Percentiles rank a stretch among this genome's conserved stretches.
These are phyloP conservation scores for Xylariales sp. DNA, from an alignment of 2,329 filamentous ascomycete species.

Conservation along the genomic window DNA sequence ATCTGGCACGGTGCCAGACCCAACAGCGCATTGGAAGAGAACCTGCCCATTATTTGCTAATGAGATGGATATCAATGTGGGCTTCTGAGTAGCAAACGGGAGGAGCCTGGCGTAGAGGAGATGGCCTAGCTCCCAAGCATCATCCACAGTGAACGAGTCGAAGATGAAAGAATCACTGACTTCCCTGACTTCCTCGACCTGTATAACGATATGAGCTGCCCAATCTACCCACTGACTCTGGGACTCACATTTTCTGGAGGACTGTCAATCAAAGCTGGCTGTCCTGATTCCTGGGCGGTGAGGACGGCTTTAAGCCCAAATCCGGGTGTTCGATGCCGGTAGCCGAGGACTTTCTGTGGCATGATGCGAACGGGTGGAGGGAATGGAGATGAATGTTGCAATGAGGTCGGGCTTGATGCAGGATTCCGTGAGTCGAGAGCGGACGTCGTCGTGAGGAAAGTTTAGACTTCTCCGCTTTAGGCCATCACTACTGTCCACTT, in stretches of 20 bases:
- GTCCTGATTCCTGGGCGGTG: neutral
- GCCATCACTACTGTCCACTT: too few relatives aligned
- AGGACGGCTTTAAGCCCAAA: neutral
- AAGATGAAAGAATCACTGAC: conserved; percentile 40
- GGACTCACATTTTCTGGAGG: neutral
- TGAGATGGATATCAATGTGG: conserved; percentile 60
- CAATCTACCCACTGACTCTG: too few relatives aligned
- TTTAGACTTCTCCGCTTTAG: too few relatives aligned
- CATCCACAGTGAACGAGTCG: conserved; percentile 54
- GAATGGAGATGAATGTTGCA: too few relatives aligned
- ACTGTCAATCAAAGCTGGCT: neutral
- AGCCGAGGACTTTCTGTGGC: neutral
- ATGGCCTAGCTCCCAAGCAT: conserved; percentile 62
- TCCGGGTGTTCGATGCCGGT: neutral
- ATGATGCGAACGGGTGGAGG: too few relatives aligned
- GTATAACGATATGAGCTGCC: neutral
- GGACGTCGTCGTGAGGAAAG: too few relatives aligned
- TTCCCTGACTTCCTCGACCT: conserved; percentile 26
- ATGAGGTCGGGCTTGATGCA: too few relatives aligned
- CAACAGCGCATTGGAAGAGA: conserved; percentile 66
- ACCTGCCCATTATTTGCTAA: conserved; percentile 55
- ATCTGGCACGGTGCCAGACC: conserved; percentile 64
- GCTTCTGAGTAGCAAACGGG: conserved; percentile 39
- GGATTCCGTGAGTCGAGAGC: too few relatives aligned
- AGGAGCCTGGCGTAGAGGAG: conserved; percentile 60